Base-by-base conservation (phyloP, 2,329 filamentous ascomycete genomes). In the Diaporthe vexans region DNA sequence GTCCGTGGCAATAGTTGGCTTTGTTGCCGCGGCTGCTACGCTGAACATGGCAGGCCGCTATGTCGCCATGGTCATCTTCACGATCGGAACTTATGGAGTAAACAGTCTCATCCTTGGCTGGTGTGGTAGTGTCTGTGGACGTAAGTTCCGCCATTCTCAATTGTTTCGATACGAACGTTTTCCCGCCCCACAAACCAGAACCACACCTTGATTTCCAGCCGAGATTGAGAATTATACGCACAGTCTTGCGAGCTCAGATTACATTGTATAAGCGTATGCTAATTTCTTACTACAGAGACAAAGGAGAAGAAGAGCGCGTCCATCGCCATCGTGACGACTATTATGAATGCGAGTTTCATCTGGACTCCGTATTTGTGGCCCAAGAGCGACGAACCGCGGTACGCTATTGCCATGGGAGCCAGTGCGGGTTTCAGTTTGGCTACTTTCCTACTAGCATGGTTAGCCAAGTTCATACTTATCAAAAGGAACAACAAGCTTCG, bases 61-160 rank as follows among this genome's bases (percentile, higher is more conserved):
- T 35, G 74, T 82, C 0, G 77, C 81, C 1, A 83, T 81, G 75
- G 82, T 84, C 58, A 76, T 83, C 8, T 84, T 83, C n/a, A 80
- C 82, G 3, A 80, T 78, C 13, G 82, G 82, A 1, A 81, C 83
- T 5, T 82, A 82, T n/a, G 80, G 81, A 2, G 85, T 86, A 37
- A 86, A 86, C 78, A 82, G 81, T 0, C 81, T 86, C 74, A 84
- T 85, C 24, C 79, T 86, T 0, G 84, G 85, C 21, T 87, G 85
- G 85, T 73, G 71, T n/a, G 71, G 71, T 19, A 73, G 71, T 65
- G 59, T 67, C 19, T 73, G 71, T 56, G 71, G 71, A n/a, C 71
- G 63, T 67, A 26, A 52, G 63, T 67, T 51, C 19, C 8, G 21
- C 46, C 21, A 51, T n/a, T 51, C 21, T 24, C 46, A 11, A n/a